Evolutionary conservation across 352 stramenopile species (phyloP), one percentile per base, ranked within the genome.

Genomic region (Globisporangium carolinianum): DNA sequence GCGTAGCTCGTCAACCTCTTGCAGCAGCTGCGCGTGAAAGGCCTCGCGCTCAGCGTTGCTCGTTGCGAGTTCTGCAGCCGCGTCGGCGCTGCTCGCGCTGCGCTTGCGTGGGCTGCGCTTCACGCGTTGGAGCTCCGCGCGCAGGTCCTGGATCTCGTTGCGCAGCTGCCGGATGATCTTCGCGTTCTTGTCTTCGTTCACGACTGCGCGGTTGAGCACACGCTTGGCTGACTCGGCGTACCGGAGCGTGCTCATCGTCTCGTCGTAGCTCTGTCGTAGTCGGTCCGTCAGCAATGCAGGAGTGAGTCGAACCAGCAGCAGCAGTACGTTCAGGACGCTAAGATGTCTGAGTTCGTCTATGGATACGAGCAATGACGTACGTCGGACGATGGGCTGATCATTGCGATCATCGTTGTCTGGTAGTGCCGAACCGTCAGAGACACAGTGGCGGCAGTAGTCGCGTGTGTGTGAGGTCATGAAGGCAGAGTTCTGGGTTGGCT

Each of bases 361-460:
- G 45, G 1, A 12, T 12, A 57, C n/a, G 14, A 57, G 49, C 18
- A 24, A 52, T 3, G 32, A 51, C 62, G 43, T 67, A 89, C 79
- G 37, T 91, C 80, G 12, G 79, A 81, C 0, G 84, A 76, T 0
- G 84, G 84, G 17, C 80, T 90, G 46, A 91, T 73, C 83, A 92
- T 92, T 1, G 84, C 80, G 48, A 94, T 77, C 83, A 94, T 94
- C n/a, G 84, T 94, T 24, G 83, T 94, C 83, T 88, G 17, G 7
- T 7, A 15, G 14, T 48, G 3, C 24, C 24, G 11, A 24, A 9
- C 14, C 11, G 1, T 6, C 6, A 48, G 45, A 48, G 12, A 24
- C n/a, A 24, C 45, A 43, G 39, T 12, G 5, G 39, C 39, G 39
- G 11, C 24, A 32, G 24, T 3, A 32, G 24, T 32, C 3, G 24